These are phyloP conservation scores for Phytophthora hybrid DNA, from an alignment of 352 stramenopile species.

Conservation along the genomic window DNA sequence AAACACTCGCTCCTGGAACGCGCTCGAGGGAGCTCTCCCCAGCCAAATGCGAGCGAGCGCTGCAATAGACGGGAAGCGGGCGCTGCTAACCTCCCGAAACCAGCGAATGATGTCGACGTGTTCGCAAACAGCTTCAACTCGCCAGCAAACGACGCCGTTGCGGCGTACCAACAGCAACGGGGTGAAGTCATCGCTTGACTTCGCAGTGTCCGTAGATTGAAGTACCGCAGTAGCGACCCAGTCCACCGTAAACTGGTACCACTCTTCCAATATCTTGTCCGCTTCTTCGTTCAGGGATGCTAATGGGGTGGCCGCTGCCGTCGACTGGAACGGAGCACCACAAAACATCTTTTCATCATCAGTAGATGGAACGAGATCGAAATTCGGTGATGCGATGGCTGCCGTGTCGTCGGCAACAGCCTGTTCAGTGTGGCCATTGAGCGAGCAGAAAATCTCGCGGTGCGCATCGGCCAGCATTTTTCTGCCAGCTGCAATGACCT, in stretches of 20 bases:
- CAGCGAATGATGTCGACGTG: slow-evolving; percentile 4
- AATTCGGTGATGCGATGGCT: too few species aligned
- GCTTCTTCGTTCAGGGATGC: too few species aligned
- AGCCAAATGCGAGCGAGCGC: slow-evolving; percentile 8
- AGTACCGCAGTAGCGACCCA: neutral
- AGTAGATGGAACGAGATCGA: too few species aligned
- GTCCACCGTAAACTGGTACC: neutral
- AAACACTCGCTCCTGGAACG: slow-evolving; percentile 14
- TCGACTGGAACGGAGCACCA: too few species aligned
- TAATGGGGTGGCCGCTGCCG: too few species aligned
- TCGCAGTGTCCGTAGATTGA: neutral
- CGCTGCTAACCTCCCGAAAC: neutral
- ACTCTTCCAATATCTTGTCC: too few species aligned
- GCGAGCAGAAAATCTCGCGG: neutral
- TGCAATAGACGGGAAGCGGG: slow-evolving; percentile 3
- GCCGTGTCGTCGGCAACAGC: too few species aligned
- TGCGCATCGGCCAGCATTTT: neutral
- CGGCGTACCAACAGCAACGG: neutral
- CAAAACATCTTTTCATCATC: too few species aligned
- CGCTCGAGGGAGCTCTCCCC: slow-evolving; percentile 2
- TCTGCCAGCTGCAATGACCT: neutral
- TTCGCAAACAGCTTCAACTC: neutral
- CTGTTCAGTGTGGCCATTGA: too few species aligned
- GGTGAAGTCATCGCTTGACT: neutral
- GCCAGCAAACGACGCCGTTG: neutral